phyloP scores from a whole-genome alignment of 805 yeast species.

The Candida caryicola region DNA sequence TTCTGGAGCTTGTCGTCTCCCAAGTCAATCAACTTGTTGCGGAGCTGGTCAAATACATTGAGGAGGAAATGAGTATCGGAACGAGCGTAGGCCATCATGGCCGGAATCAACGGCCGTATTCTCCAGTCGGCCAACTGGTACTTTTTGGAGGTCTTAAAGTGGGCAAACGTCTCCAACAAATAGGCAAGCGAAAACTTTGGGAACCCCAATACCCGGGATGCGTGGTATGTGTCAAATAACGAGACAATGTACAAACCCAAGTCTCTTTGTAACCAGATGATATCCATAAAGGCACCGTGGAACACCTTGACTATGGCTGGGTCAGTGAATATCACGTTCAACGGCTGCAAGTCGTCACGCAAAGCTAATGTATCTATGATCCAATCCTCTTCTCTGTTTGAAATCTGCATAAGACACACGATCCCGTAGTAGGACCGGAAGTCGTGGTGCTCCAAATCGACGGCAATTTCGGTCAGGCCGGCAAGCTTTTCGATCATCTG shows the following conservation, averaged over 20 bases:
- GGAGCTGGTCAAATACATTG: slow-evolving; percentile 72
- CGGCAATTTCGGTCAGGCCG: slow-evolving; percentile 65
- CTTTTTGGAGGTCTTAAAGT: slow-evolving; percentile 85
- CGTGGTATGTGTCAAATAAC: slow-evolving; percentile 89
- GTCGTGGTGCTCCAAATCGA: slow-evolving; percentile 96
- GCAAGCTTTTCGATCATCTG: slow-evolving; percentile 55
- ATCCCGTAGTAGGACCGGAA: slow-evolving; percentile 86
- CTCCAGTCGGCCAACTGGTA: slow-evolving; percentile 98
- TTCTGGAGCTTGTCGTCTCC: slow-evolving; percentile 48
- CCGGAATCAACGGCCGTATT: slow-evolving; percentile 71
- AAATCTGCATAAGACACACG: slow-evolving; percentile 90
- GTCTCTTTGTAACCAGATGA: slow-evolving; percentile 94
- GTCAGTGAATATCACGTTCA: slow-evolving; percentile 77
- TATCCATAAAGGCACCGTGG: slow-evolving; percentile 97
- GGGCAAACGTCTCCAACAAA: slow-evolving; percentile 73
- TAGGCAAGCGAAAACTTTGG: slow-evolving; percentile 84
- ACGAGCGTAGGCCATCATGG: slow-evolving; percentile 83
- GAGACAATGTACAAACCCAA: slow-evolving; percentile 87
- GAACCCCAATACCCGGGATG: slow-evolving; percentile 74
- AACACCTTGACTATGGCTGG: slow-evolving; percentile 82
- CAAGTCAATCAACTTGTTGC: slow-evolving; percentile 50
- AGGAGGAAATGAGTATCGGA: slow-evolving; percentile 92
- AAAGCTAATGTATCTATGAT: slow-evolving; percentile 80
- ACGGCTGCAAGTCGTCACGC: slow-evolving; percentile 61
- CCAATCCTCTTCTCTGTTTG: slow-evolving; percentile 79